Evolutionary conservation across 2,329 filamentous ascomycete genomes (phyloP).

Genomic region (Alternaria incomplexa): DNA sequence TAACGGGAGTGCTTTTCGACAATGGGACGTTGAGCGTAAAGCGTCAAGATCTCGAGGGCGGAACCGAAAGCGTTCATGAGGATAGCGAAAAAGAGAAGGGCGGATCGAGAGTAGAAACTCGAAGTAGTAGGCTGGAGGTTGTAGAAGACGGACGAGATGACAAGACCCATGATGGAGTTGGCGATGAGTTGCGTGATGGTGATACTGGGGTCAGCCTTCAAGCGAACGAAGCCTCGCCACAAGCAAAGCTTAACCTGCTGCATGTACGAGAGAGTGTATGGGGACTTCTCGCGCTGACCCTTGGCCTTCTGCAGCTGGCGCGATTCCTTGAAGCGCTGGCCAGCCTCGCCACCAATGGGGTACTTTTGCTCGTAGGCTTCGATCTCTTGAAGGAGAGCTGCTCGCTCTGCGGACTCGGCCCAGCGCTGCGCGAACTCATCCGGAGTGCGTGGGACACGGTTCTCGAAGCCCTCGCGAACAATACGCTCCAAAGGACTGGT

Average conservation of each 20-base stretch:
- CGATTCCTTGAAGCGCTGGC: constrained; percentile 55
- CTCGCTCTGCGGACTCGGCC: constrained; percentile 60
- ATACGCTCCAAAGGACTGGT: constrained; percentile 60
- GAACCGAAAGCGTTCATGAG: constrained; percentile 84
- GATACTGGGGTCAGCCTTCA: constrained; percentile 77
- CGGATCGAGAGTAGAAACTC: constrained; percentile 80
- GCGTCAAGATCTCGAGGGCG: constrained; percentile 81
- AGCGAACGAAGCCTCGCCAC: constrained; percentile 77
- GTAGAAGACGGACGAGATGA: constrained; percentile 82
- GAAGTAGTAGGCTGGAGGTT: constrained; percentile 69
- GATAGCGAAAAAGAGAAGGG: constrained; percentile 85
- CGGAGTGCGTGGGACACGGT: constrained; percentile 55
- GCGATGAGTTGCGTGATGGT: constrained; percentile 72
- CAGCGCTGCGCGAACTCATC: constrained; percentile 60
- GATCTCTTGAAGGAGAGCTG: constrained; percentile 52
- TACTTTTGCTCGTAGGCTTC: constrained; percentile 55
- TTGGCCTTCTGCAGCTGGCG: constrained; percentile 56
- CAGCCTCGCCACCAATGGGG: constrained; percentile 53
- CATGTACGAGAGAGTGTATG: constrained; percentile 78
- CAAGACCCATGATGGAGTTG: constrained; percentile 77
- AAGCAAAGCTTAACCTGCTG: constrained; percentile 83
- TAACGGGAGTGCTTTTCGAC: constrained; percentile 90
- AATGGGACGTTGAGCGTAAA: constrained; percentile 88
- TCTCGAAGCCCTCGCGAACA: constrained; percentile 53
- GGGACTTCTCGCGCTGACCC: constrained; percentile 68